phyloP scores from a whole-genome alignment of 2,329 filamentous ascomycete species.

The Hymenoscyphus fructigenus region DNA sequence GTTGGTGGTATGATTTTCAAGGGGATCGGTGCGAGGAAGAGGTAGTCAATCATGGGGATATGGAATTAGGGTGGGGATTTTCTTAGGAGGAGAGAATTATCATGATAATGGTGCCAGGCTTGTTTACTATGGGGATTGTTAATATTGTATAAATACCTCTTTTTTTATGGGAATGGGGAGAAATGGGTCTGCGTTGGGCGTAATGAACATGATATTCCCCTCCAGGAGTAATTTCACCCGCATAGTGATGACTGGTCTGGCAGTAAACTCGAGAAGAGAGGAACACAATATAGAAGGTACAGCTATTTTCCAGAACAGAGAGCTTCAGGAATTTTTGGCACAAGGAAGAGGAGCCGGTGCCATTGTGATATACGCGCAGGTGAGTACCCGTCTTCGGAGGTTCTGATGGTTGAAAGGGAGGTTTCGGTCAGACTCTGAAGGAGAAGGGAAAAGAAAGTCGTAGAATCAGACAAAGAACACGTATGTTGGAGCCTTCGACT shows the following conservation, averaged over 20 bases:
- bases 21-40: slow-evolving; percentile 60
- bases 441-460: background rate
- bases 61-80: background rate
- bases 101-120: slow-evolving; percentile 8
- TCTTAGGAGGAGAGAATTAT: background rate
- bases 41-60: slow-evolving; percentile 19
- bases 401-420: background rate
- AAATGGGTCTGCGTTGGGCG: background rate
- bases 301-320: background rate
- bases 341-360: background rate
- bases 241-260: background rate
- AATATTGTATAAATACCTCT: slow-evolving; percentile 8
- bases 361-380: background rate
- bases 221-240: background rate
- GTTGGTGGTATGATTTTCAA: slow-evolving; percentile 84
- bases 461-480: background rate
- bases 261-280: background rate
- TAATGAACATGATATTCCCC: slow-evolving; percentile 3
- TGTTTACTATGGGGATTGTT: slow-evolving; percentile 3
- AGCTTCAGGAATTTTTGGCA: background rate
- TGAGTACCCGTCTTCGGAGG: background rate
- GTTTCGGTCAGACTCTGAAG: background rate
- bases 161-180: background rate
- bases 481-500: background rate
- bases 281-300: background rate